Base-by-base conservation (phyloP, 768 basidiomycete species). In the Pleurotus eryngii region DNA sequence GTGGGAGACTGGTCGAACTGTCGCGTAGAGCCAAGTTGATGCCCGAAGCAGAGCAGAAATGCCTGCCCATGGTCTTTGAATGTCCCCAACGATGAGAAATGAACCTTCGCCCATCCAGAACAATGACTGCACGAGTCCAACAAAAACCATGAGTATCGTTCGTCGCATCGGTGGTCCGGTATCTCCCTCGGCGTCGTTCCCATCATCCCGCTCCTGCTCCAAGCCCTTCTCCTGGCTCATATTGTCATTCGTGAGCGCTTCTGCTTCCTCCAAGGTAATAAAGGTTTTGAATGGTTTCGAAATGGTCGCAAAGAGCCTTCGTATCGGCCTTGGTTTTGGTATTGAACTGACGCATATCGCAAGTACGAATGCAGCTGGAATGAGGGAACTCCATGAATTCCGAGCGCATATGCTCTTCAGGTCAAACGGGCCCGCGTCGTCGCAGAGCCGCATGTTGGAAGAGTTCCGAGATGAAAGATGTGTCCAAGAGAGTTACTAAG, bases 11-110 rank as follows among this genome's bases (percentile, higher is more conserved):
- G 86, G 82, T 46, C 83, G 82, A 18, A 77, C 62, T 17, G 82
- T 70, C 0, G 86, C 82, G 62, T 89, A 91, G 39, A 88, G 67
- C 91, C 91, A 92, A 3, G 82, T 72, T 0, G 71, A 59, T 0
- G 83, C 81, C 22, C 81, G 63, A 27, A 87, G 64, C 48, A 87
- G 70, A 0, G 77, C 71, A 5, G 72, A 72, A 2, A 77, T 57
- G 15, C 70, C 75, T 12, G 55, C 60, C 73, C 77, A 78, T 1
- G 64, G 55, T 26, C 62, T 61, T 18, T 64, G 54, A 0, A 64
- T 57, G 18, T 77, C 67, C 39, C 70, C 70, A n/a, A 79, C 74
- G 14, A 85, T 61, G 14, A 64, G 63, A 66, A 82, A 91, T 5
- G 82, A 80, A n/a, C 81, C 84, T 3, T 75, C 64, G n/a, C 75